These are phyloP conservation scores for Plasmodium relictum DNA, from an alignment of 169 alveolate genomes.

Conservation along the genomic window DNA sequence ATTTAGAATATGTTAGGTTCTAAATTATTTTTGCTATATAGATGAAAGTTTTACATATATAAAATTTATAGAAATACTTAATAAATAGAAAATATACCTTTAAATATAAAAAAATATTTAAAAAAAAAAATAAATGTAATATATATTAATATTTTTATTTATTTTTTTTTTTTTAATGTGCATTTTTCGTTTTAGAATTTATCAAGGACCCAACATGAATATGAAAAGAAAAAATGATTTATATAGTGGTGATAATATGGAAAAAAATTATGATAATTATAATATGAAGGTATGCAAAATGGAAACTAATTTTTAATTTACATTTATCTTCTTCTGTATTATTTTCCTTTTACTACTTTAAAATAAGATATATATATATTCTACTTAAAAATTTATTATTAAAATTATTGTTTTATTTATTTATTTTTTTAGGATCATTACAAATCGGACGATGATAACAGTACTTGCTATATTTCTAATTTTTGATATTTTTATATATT, in stretches of 20 bases:
- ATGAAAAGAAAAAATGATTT: constrained; percentile 68
- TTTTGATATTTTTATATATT: not conserved
- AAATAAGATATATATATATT: not conserved
- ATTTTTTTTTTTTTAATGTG: constrained; percentile 4
- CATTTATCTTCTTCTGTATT: not conserved
- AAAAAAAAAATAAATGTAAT: too few relatives aligned
- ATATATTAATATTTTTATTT: not conserved
- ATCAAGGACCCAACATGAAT: constrained; percentile 67
- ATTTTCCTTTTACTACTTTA: not conserved
- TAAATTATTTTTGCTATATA: too few relatives aligned
- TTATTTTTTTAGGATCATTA: constrained; percentile 48
- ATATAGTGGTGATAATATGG: constrained; percentile 53
- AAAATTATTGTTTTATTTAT: not conserved
- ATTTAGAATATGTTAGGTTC: too few relatives aligned
- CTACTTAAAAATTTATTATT: not conserved
- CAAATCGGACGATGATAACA: constrained; percentile 73
- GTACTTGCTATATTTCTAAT: constrained; percentile 26
- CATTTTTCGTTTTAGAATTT: constrained; percentile 30
- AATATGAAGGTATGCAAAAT: constrained; percentile 45
- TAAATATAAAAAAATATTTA: too few relatives aligned
- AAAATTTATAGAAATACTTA: too few relatives aligned
- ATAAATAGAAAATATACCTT: too few relatives aligned
- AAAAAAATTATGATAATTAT: constrained; percentile 65
- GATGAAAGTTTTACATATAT: too few relatives aligned
- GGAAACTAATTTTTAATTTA: not conserved